These are phyloP conservation scores for Paspalum notatum DNA, from an alignment of 176 grass and related monocot species.

Conservation along the genomic window DNA sequence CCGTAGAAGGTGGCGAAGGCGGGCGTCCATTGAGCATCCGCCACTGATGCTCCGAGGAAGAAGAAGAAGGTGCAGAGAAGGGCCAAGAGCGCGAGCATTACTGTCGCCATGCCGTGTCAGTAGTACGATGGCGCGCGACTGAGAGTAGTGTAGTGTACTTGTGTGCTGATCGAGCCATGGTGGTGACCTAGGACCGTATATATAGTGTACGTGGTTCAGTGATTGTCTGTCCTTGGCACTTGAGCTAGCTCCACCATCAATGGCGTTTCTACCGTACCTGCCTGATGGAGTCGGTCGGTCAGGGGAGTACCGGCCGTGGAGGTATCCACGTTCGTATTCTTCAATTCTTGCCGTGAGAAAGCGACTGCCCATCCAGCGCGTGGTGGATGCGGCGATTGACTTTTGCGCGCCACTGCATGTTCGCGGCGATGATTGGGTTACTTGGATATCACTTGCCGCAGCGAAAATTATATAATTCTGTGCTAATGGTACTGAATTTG, in stretches of 20 bases:
- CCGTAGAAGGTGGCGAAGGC: slow-evolving; percentile 59
- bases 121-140: not conserved
- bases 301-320: not conserved
- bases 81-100: slow-evolving; percentile 14
- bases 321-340: not conserved
- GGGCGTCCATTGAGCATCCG: slow-evolving; percentile 31
- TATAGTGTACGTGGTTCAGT: no score
- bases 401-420: slow-evolving; percentile 43
- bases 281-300: no score
- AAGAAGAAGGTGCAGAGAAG: not conserved
- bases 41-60: not conserved
- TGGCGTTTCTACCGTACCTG: no score
- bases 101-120: slow-evolving; percentile 27
- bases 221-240: no score
- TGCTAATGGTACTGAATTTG: not conserved
- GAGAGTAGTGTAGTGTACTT: no score
- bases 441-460: not conserved
- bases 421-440: slow-evolving; percentile 30
- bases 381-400: slow-evolving; percentile 30
- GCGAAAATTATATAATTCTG: not conserved
- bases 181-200: no score
- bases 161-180: not conserved
- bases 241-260: no score
- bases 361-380: slow-evolving; percentile 4
- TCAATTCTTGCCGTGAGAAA: not conserved